Conservation (phyloP, 2,329 filamentous ascomycete species). For the Fusarium chuoi region DNA sequence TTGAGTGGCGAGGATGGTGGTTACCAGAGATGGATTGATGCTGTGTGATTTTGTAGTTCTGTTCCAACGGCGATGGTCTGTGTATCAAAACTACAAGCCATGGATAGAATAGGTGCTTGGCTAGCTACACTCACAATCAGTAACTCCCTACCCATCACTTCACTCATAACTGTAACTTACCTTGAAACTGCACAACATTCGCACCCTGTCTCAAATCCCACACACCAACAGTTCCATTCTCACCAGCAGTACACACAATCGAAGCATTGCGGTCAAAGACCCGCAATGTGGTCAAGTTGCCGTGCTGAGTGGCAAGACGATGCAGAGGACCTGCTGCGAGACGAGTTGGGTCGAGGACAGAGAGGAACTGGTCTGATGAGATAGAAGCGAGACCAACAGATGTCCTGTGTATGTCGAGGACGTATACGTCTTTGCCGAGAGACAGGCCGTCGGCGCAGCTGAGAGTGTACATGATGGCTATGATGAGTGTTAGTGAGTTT, state of each 20-base stretch:
- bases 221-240: slow-evolving; percentile 73
- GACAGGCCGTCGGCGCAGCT: slow-evolving; percentile 45
- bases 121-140: slow-evolving; percentile 48
- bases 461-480: slow-evolving; percentile 49
- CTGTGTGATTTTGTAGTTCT: slow-evolving; percentile 72
- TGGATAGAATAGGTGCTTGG: slow-evolving; percentile 66
- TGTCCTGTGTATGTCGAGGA: slow-evolving; percentile 67
- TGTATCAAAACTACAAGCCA: slow-evolving; percentile 68
- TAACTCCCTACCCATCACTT: not conserved
- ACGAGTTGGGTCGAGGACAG: slow-evolving; percentile 69
- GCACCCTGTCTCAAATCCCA: slow-evolving; percentile 70
- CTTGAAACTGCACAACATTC: slow-evolving; percentile 57
- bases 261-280: slow-evolving; percentile 62
- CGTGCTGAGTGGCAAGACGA: slow-evolving; percentile 63
- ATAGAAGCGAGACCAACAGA: slow-evolving; percentile 67
- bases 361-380: slow-evolving; percentile 76
- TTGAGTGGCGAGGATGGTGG: slow-evolving; percentile 9
- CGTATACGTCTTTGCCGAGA: slow-evolving; percentile 60
- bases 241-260: slow-evolving; percentile 74
- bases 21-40: slow-evolving; percentile 71
- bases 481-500: slow-evolving; percentile 9
- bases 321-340: slow-evolving; percentile 63
- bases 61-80: slow-evolving; percentile 77
- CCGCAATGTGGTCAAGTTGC: slow-evolving; percentile 71
- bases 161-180: slow-evolving; percentile 50